Conservation (phyloP, 345 rosid species). For the Salix purpurea region DNA sequence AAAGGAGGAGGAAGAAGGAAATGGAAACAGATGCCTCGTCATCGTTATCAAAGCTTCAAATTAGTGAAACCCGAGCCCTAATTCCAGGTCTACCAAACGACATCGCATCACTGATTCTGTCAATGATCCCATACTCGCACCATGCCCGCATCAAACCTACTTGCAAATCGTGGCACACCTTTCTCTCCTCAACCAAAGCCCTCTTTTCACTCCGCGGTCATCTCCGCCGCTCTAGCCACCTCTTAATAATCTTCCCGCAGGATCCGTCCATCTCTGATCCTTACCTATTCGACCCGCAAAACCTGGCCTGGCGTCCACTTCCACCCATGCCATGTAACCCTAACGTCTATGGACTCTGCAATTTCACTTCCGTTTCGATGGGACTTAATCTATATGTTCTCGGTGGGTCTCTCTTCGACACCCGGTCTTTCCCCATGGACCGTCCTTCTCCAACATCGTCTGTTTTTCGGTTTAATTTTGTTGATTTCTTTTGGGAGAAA, state of each 20-base stretch:
- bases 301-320: constrained; percentile 67
- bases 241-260: constrained; percentile 78
- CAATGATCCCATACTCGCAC: constrained; percentile 67
- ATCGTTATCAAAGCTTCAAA: not conserved
- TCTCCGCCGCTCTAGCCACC: constrained; percentile 33
- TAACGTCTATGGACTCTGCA: constrained; percentile 77
- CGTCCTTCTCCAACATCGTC: constrained; percentile 72
- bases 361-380: constrained; percentile 66
- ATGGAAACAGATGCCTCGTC: not conserved
- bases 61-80: constrained; percentile 38
- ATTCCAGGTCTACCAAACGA: constrained; percentile 81
- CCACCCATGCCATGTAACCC: constrained; percentile 84
- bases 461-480: constrained; percentile 58
- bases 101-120: constrained; percentile 48
- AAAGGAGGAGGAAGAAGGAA: too few relatives aligned
- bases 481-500: constrained; percentile 53
- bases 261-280: constrained; percentile 83
- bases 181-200: constrained; percentile 61
- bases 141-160: constrained; percentile 68
- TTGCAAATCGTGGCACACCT: constrained; percentile 63
- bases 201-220: constrained; percentile 55
- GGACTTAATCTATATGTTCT: constrained; percentile 65
- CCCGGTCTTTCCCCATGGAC: constrained; percentile 79
- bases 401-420: constrained; percentile 84
- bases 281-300: constrained; percentile 64